Conservation (phyloP, 148 eudicot species). For the Vaccinium darrowii region DNA sequence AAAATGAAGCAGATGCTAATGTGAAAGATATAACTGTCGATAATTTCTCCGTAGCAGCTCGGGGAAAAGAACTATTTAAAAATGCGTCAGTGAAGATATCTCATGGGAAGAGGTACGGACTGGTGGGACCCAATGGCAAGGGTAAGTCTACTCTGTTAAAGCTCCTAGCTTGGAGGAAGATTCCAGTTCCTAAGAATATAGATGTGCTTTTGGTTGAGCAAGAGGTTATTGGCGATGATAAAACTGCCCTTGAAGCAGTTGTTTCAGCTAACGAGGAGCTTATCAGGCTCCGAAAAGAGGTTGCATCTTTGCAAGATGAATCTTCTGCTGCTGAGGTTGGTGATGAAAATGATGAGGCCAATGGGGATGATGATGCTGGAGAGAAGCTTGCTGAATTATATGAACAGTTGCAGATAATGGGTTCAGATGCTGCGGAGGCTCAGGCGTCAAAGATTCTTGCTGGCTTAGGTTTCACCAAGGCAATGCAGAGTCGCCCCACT, state of each 20-base stretch:
- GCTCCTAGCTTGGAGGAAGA: conserved; percentile 32
- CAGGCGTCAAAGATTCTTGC: conserved; percentile 68
- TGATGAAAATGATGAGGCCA: conserved; percentile 20
- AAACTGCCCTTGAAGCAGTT: conserved; percentile 18
- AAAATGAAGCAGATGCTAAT: conserved; percentile 55
- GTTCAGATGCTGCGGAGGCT: conserved; percentile 63
- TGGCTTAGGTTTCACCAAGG: conserved; percentile 56
- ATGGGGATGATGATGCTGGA: conserved; percentile 33
- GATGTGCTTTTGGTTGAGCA: conserved; percentile 21
- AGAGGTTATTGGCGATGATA: conserved; percentile 20
- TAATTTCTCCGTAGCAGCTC: conserved; percentile 54
- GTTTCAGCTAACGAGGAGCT: conserved; percentile 58
- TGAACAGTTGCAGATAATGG: conserved; percentile 46
- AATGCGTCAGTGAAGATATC: conserved; percentile 54
- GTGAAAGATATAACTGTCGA: conserved; percentile 51
- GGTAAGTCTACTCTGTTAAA: conserved; percentile 63
- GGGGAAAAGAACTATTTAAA: conserved; percentile 59
- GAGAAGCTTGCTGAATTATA: conserved; percentile 60
- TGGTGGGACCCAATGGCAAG: conserved; percentile 67
- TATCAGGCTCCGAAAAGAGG: conserved; percentile 50
- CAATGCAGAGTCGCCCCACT: conserved; percentile 57
- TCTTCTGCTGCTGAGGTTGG: conserved; percentile 32
- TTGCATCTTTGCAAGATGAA: conserved; percentile 38
- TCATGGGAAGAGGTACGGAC: conserved; percentile 63
- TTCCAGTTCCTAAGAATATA: conserved; percentile 19